Evolutionary conservation across 2,329 filamentous ascomycete species (phyloP), one percentile per base, ranked within the genome.

Genomic region (Cladosporium sp.): DNA sequence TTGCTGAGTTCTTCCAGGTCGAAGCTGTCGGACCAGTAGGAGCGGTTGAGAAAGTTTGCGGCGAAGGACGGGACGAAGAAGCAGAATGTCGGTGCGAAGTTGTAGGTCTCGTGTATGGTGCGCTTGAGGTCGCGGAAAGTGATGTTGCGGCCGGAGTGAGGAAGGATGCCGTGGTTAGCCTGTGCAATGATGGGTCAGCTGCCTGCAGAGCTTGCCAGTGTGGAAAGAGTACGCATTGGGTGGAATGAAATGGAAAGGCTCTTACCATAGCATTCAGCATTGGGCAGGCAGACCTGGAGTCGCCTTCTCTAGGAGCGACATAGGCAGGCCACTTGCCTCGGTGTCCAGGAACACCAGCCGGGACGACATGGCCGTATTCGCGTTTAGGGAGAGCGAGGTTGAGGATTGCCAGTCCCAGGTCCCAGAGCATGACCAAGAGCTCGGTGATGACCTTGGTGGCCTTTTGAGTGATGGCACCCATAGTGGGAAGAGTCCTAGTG

Each of bases 371-470:
- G 32, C 65, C 68, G 40, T 63, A 57, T 47, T 69, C 67, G 51
- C 61, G 62, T 34, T 65, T 61, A 11, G 69, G 68, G 27, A 65
- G 65, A 22, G 71, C 29, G 27, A 69, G 55, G 51, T 72, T 72
- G 24, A 68, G 60, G 41, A 70, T 49, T 49, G 69, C 68, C 41
- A 71, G 60, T 37, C 56, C 57, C 47, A 70, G 68, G 57, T 72
- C 69, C 67, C 68, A 71, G 37, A 58, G 55, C 37, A 72, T 63
- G 45, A 72, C 65, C 27, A 65, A 64, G 19, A 69, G 52, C 54
- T 68, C 64, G 52, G 69, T 60, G 47, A 71, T 61, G 12, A 58
- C 51, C 37, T 48, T 48, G 13, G 18, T 15, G 4, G 40, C 17
- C 19, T 48, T 48, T n/a, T 34, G 37, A 22, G 43, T 13, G 43